These are phyloP conservation scores for Zea luxurians DNA, from an alignment of 176 grass and related monocot genomes.

Conservation along the genomic window DNA sequence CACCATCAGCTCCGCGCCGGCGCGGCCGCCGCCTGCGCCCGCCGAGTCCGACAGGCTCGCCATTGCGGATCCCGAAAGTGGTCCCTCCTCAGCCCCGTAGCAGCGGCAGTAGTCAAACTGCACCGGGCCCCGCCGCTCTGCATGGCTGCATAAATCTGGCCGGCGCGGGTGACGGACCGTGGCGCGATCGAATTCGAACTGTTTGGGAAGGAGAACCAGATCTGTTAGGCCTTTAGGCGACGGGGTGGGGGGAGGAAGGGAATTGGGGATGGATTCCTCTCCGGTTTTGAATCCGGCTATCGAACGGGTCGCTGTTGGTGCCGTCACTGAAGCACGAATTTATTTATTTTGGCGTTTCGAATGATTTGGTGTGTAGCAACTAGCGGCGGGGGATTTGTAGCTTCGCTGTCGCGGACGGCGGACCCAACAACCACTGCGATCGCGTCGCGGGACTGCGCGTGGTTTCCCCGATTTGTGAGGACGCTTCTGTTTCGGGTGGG, in stretches of 20 bases:
- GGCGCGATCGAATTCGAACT: conserved; percentile 23
- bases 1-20: conserved; percentile 80
- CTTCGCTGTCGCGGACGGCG: neutral
- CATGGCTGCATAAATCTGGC: conserved; percentile 49
- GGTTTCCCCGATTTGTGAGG: neutral
- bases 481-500: neutral
- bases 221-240: conserved; percentile 34
- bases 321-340: conserved; percentile 15
- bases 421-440: conserved; percentile 1
- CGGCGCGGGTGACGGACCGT: neutral
- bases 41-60: conserved; percentile 56
- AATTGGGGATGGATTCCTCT: conserved; percentile 28
- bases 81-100: neutral
- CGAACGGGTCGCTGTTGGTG: conserved; percentile 44
- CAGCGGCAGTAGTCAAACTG: conserved; percentile 33
- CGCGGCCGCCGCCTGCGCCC: conserved; percentile 43
- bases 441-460: neutral
- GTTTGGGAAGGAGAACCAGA: neutral
- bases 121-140: conserved; percentile 32
- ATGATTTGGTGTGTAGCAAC: conserved; percentile 31
- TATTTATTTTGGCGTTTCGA: neutral
- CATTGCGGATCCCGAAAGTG: conserved; percentile 36
- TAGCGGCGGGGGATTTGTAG: neutral
- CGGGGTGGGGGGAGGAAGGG: neutral
- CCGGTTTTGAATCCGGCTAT: conserved; percentile 49